Evolutionary conservation across 2,329 filamentous ascomycete genomes (phyloP), one percentile per base, ranked within the genome.

Genomic region (Colletotrichum chrysophilum): DNA sequence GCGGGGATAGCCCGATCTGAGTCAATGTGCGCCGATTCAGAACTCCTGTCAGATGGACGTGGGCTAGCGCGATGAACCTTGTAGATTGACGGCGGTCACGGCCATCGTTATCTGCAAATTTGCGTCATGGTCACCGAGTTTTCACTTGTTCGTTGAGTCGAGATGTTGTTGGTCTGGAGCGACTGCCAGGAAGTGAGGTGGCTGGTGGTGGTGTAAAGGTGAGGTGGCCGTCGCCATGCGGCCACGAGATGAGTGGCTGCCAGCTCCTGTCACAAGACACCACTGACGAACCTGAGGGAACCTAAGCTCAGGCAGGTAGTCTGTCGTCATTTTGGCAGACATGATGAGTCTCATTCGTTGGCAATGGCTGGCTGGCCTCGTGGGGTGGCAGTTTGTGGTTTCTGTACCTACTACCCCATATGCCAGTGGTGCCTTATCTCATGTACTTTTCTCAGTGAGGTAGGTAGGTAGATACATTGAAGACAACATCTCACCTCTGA

Each of bases 321-420:
- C 21, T 71, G 58, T 48, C 67, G 60, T 74, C 71, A 74, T 74
- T 21, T n/a, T 48, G 34, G 43, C 60, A 74, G 60, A 38, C 30
- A 14, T 26, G 24, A 10, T 34, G 21, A 3, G 21, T 71, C 36
- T 60, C 8, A 71, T 74, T 74, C 66, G 71, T 36, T 43, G 56
- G 16, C 18, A 38, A 56, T n/a, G 30, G 24, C 34, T 55, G 64
- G 18, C 38, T 10, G 62, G 34, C 24, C 26, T 58, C 26, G 24
- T 58, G 21, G 55, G 55, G 21, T 28, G 14, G 26, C 26, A 18
- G 4, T 58, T 28, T 21, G 28, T 58, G 55, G 55, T 58, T 58
- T 28, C 52, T 13, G n/a, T 4, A 7, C 13, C 8, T 38, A 38
- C 14, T 30, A 30, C 28, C 28, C 14, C 48, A 21, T 55, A 16